phyloP scores from a whole-genome alignment of 495 filamentous ascomycete genomes.

The Lophium mytilinum region DNA sequence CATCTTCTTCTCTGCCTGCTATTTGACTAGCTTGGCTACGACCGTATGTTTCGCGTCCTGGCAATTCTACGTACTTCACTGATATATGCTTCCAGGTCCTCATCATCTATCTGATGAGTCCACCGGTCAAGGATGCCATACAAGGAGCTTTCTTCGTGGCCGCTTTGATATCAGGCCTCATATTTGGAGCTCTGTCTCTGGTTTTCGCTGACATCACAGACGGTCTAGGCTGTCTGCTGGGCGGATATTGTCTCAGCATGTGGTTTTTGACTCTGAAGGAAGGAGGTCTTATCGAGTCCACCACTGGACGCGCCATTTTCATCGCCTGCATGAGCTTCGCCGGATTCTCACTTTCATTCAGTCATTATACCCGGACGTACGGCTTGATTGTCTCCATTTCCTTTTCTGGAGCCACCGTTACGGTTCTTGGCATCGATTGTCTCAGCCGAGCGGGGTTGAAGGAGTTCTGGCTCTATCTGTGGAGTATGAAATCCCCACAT shows the following conservation, averaged over 20 bases:
- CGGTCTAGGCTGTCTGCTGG: constrained; percentile 76
- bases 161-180: constrained; percentile 60
- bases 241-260: constrained; percentile 85
- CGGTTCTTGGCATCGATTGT: constrained; percentile 82
- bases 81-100: constrained; percentile 44
- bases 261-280: constrained; percentile 71
- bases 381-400: constrained; percentile 66
- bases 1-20: constrained; percentile 72
- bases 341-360: constrained; percentile 69
- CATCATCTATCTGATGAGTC: constrained; percentile 84
- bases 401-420: constrained; percentile 71
- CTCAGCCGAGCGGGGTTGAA: constrained; percentile 82
- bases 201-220: constrained; percentile 83
- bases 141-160: constrained; percentile 89
- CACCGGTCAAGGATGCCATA: constrained; percentile 64
- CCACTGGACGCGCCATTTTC: constrained; percentile 58
- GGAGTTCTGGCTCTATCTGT: constrained; percentile 94
- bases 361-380: constrained; percentile 66
- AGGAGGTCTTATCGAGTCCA: constrained; percentile 61
- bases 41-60: constrained; percentile 40
- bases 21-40: constrained; percentile 62
- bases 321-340: constrained; percentile 63
- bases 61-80: background rate
- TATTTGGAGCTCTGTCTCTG: constrained; percentile 67
- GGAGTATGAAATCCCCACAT: constrained; percentile 47